These are phyloP conservation scores for Beauveria sp. DNA, from an alignment of 2,329 filamentous ascomycete species.

Conservation along the genomic window DNA sequence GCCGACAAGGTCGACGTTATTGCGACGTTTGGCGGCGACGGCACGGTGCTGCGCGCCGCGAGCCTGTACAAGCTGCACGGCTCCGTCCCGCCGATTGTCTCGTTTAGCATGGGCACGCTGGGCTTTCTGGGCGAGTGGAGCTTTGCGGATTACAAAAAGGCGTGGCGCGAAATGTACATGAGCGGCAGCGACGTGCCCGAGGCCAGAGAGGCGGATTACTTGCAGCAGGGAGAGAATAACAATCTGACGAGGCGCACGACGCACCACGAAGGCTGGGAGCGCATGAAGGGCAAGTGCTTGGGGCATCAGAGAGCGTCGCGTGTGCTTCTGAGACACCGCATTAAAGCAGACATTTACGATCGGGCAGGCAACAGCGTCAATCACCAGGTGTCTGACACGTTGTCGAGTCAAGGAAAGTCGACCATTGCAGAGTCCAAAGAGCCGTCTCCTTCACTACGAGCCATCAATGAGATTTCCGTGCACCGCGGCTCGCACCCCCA, in stretches of 20 bases:
- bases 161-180: conserved; percentile 91
- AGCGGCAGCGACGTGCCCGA: conserved; percentile 47
- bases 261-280: conserved; percentile 53
- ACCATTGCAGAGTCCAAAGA: conserved; percentile 30
- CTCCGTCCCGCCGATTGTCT: conserved; percentile 81
- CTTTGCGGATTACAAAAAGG: conserved; percentile 84
- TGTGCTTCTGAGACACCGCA: conserved; percentile 75
- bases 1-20: conserved; percentile 81
- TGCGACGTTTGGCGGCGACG: conserved; percentile 86
- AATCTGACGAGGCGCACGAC: conserved; percentile 15
- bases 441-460: conserved; percentile 45
- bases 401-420: conserved; percentile 38
- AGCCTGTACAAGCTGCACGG: conserved; percentile 62
- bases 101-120: conserved; percentile 94
- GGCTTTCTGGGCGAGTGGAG: conserved; percentile 97
- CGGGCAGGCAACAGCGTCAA: conserved; percentile 56
- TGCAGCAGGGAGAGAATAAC: conserved; percentile 22
- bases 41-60: conserved; percentile 78
- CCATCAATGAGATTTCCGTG: conserved; percentile 92
- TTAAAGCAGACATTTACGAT: conserved; percentile 80
- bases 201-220: conserved; percentile 32
- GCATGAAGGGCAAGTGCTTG: conserved; percentile 72
- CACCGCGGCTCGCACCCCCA: conserved; percentile 87
- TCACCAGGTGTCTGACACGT: conserved; percentile 36
- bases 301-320: conserved; percentile 66